Conservation (phyloP, 2,329 filamentous ascomycete species). For the Calonectria fujianensis region DNA sequence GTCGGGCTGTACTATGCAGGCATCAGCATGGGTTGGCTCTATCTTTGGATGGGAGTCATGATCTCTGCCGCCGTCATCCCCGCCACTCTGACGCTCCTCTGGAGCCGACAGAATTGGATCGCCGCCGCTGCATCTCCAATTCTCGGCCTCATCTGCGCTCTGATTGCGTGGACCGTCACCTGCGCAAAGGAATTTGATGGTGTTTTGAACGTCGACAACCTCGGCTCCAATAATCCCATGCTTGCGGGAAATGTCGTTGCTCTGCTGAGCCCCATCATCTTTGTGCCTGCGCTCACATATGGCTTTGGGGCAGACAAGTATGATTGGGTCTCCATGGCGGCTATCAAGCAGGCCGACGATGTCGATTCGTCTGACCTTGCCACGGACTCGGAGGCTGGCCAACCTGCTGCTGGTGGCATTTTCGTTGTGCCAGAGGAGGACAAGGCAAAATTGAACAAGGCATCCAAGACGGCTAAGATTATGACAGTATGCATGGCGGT, state of each 20-base stretch:
- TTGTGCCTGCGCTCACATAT: conserved; percentile 3
- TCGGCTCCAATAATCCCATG: conserved; percentile 20
- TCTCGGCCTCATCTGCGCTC: conserved; percentile 11
- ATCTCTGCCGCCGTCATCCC: conserved; percentile 90
- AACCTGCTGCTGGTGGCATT: neutral
- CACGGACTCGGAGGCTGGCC: conserved; percentile 4
- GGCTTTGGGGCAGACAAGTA: conserved; percentile 11
- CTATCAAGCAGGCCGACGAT: conserved; percentile 11
- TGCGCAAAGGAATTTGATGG: conserved; percentile 13
- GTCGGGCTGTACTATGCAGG: conserved; percentile 82
- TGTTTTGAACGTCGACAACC: conserved; percentile 11
- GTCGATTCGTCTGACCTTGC: neutral
- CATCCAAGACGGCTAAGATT: neutral
- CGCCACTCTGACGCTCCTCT: conserved; percentile 80
- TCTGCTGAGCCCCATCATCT: conserved; percentile 2
- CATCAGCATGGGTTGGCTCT: conserved; percentile 91
- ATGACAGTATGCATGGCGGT: conserved; percentile 10
- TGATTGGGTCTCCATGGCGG: conserved; percentile 14
- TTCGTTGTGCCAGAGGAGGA: conserved; percentile 18
- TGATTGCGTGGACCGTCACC: conserved; percentile 16
- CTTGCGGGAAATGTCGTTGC: conserved; percentile 8
- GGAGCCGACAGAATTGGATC: conserved; percentile 19
- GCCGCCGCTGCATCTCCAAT: neutral
- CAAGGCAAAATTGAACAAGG: conserved; percentile 17
- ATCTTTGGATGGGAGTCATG: conserved; percentile 92